These are phyloP conservation scores for Populus deltoides DNA, from an alignment of 345 rosid genomes.

Conservation along the genomic window DNA sequence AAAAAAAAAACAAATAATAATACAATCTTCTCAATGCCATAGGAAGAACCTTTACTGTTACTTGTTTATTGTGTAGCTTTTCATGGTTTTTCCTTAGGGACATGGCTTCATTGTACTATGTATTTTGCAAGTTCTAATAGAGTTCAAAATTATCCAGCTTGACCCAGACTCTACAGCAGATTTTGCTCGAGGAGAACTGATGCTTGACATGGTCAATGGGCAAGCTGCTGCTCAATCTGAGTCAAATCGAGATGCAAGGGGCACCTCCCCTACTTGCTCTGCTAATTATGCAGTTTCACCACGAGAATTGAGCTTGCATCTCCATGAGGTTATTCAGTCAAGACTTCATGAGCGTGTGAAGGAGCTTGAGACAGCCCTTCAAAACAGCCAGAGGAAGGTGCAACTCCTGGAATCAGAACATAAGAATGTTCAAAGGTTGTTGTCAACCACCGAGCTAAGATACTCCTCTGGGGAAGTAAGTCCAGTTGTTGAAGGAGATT, in stretches of 20 bases:
- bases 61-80: neutral
- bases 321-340: slow-evolving; percentile 64
- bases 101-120: neutral
- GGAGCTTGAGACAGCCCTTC: slow-evolving; percentile 75
- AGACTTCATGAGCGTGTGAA: slow-evolving; percentile 59
- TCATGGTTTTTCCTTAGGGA: neutral
- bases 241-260: slow-evolving; percentile 53
- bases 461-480: slow-evolving; percentile 21
- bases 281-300: slow-evolving; percentile 74
- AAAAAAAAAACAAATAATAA: neutral
- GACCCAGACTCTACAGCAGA: slow-evolving; percentile 54
- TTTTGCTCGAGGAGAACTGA: slow-evolving; percentile 66
- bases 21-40: neutral
- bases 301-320: slow-evolving; percentile 63
- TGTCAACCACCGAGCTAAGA: slow-evolving; percentile 30
- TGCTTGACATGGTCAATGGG: slow-evolving; percentile 27
- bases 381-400: slow-evolving; percentile 66
- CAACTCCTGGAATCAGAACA: slow-evolving; percentile 46
- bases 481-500: slow-evolving; percentile 30
- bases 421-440: slow-evolving; percentile 32
- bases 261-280: slow-evolving; percentile 41
- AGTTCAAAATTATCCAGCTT: slow-evolving; percentile 42
- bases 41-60: neutral
- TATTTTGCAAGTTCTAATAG: slow-evolving; percentile 11
- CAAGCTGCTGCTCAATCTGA: slow-evolving; percentile 33